Evolutionary conservation across 2,329 filamentous ascomycete species (phyloP).

Genomic region (Penicillium sp.): DNA sequence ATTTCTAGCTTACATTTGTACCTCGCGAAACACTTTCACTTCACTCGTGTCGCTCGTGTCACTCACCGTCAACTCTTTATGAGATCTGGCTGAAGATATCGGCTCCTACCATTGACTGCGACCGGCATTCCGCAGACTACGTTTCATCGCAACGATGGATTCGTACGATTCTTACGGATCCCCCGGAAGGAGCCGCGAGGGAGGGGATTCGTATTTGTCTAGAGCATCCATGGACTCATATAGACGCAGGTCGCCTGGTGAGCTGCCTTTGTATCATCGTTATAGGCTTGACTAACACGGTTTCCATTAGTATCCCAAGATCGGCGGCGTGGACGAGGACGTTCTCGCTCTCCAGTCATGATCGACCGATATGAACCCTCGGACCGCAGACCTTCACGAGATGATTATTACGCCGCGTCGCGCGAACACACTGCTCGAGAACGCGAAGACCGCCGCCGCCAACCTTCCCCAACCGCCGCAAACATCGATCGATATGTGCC

Average conservation of each 20-base stretch:
- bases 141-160: slow-evolving; percentile 44
- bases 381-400: slow-evolving; percentile 55
- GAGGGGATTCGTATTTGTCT: slow-evolving; percentile 44
- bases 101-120: not conserved
- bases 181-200: slow-evolving; percentile 49
- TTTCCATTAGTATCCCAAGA: slow-evolving; percentile 42
- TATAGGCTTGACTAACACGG: not conserved
- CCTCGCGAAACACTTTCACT: not conserved
- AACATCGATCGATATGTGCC: slow-evolving; percentile 70
- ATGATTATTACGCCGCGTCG: slow-evolving; percentile 60
- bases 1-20: slow-evolving; percentile 40
- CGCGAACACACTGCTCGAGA: slow-evolving; percentile 53
- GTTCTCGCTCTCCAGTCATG: slow-evolving; percentile 65
- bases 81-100: not conserved
- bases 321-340: slow-evolving; percentile 51
- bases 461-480: slow-evolving; percentile 61
- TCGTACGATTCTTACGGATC: slow-evolving; percentile 53
- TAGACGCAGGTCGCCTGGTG: slow-evolving; percentile 54
- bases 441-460: slow-evolving; percentile 62
- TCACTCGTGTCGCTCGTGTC: not conserved
- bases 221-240: slow-evolving; percentile 45
- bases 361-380: slow-evolving; percentile 70
- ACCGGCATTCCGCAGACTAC: not conserved
- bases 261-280: slow-evolving; percentile 19
- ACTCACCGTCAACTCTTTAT: slow-evolving; percentile 6